Evolutionary conservation across 164 flowering plant genomes (phyloP).

Genomic region (Platanus orientalis): DNA sequence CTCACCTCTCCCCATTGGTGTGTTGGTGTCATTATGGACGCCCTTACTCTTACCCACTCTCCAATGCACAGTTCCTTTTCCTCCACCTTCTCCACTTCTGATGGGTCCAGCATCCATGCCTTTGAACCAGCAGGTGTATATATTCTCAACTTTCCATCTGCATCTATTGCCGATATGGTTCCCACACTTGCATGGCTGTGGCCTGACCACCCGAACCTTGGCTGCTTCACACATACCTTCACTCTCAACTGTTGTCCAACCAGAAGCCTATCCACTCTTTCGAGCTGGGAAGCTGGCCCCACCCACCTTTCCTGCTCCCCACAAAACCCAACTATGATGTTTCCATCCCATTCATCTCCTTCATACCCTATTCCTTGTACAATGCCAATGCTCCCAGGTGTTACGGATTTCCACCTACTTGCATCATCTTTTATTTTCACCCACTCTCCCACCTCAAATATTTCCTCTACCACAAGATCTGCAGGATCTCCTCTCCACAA

Average conservation of each 20-base stretch:
- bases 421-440: constrained; percentile 52
- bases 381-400: constrained; percentile 76
- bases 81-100: constrained; percentile 77
- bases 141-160: constrained; percentile 86
- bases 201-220: constrained; percentile 97
- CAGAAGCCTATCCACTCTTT: constrained; percentile 40
- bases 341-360: constrained; percentile 74
- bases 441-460: constrained; percentile 94
- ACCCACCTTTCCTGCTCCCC: constrained; percentile 95
- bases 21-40: constrained; percentile 58
- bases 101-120: constrained; percentile 91
- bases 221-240: constrained; percentile 65
- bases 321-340: constrained; percentile 64
- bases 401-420: constrained; percentile 69
- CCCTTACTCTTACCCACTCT: constrained; percentile 82
- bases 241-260: constrained; percentile 77
- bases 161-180: constrained; percentile 77
- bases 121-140: constrained; percentile 82
- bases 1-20: constrained; percentile 95
- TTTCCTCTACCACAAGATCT: constrained; percentile 69
- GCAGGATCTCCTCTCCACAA: constrained; percentile 93
- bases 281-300: constrained; percentile 56
- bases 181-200: constrained; percentile 74
- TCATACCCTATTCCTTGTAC: constrained; percentile 83
- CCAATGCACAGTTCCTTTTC: constrained; percentile 68